phyloP scores from a whole-genome alignment of 1,139 yeast species.

The Yamadazyma mexicana region DNA sequence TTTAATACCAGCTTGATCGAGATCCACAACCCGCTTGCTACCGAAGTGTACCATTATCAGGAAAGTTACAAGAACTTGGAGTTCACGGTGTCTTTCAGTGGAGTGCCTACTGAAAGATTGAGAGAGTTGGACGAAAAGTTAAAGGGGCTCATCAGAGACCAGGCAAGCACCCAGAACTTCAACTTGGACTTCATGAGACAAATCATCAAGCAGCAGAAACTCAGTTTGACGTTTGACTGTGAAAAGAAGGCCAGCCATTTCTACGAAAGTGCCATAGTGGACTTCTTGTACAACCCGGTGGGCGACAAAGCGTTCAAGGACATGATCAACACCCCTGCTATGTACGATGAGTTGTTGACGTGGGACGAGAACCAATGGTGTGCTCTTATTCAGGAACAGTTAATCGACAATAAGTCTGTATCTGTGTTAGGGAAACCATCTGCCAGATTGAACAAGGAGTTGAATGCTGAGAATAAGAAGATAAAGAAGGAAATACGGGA shows the following conservation, averaged over 20 bases:
- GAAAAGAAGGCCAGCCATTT: conserved; percentile 67
- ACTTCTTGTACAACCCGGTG: conserved; percentile 73
- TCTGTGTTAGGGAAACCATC: conserved; percentile 81
- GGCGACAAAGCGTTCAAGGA: conserved; percentile 58
- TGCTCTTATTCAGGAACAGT: conserved; percentile 48
- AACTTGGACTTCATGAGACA: conserved; percentile 69
- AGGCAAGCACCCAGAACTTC: conserved; percentile 47
- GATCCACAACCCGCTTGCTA: conserved; percentile 78
- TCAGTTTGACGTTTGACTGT: conserved; percentile 60
- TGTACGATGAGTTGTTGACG: conserved; percentile 54
- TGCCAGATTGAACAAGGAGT: conserved; percentile 50
- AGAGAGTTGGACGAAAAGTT: conserved; percentile 52
- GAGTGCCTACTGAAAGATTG: conserved; percentile 73
- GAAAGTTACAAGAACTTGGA: conserved; percentile 67
- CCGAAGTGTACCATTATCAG: conserved; percentile 65
- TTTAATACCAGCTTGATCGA: conserved; percentile 73
- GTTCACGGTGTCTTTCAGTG: conserved; percentile 58
- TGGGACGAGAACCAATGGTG: conserved; percentile 79
- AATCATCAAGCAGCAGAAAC: conserved; percentile 62
- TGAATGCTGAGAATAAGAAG: conserved; percentile 53
- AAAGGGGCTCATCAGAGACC: conserved; percentile 51
- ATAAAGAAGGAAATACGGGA: conserved; percentile 49
- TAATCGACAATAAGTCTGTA: conserved; percentile 68
- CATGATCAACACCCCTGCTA: conserved; percentile 56
- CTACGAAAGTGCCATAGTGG: conserved; percentile 68